phyloP scores from a whole-genome alignment of 2,329 filamentous ascomycete genomes.

The Colletotrichum magnum region DNA sequence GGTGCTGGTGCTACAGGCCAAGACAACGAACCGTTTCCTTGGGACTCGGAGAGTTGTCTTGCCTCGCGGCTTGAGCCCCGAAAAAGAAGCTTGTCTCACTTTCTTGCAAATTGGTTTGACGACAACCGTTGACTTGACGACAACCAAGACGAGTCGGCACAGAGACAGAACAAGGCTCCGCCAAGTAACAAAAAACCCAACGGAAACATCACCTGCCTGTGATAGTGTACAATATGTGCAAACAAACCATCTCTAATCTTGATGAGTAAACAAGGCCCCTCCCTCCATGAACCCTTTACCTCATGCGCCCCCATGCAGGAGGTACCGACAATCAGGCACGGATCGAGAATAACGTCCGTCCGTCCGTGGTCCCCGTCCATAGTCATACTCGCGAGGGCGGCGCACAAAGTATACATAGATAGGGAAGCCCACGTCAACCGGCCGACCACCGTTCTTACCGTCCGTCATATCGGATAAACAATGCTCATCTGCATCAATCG shows the following conservation, averaged over 20 bases:
- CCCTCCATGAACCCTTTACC: conserved; percentile 15
- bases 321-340: conserved; percentile 37
- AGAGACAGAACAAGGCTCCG: neutral
- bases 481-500: too few relatives aligned
- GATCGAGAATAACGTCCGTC: conserved; percentile 37
- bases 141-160: too few relatives aligned
- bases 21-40: neutral
- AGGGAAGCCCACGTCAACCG: neutral
- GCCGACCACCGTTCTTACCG: neutral
- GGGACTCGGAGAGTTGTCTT: neutral
- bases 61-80: neutral
- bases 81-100: neutral
- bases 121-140: too few relatives aligned
- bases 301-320: conserved; percentile 20
- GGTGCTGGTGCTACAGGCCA: neutral
- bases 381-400: neutral
- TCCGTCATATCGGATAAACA: neutral
- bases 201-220: neutral
- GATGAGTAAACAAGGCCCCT: neutral
- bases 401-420: neutral
- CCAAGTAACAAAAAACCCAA: neutral
- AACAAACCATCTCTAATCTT: neutral
- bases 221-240: too few relatives aligned
- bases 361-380: conserved; percentile 11
- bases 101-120: too few relatives aligned